Evolutionary conservation across 164 flowering plant species (phyloP).

Genomic region (Hamamelis virginiana): DNA sequence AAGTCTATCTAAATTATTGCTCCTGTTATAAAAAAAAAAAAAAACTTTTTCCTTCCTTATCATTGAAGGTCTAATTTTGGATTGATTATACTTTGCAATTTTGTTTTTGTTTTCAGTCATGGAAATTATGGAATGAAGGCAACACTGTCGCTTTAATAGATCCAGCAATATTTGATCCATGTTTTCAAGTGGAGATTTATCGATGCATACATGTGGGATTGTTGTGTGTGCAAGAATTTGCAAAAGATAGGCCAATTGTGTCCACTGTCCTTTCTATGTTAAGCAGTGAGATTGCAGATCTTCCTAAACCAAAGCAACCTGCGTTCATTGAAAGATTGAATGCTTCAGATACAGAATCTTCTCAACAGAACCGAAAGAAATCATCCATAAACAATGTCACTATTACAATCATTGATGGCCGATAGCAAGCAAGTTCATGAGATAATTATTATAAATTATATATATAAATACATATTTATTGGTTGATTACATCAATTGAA

Average conservation of each 20-base stretch:
- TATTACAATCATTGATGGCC: not conserved
- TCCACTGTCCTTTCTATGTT: conserved; percentile 26
- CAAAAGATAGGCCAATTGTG: conserved; percentile 20
- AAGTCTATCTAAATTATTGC: conserved; percentile 1
- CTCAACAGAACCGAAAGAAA: not conserved
- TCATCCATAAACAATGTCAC: conserved; percentile 8
- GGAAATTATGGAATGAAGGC: conserved; percentile 29
- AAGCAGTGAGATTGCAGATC: conserved; percentile 22
- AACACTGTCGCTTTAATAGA: conserved; percentile 15
- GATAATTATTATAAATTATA: not conserved
- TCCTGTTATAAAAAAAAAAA: too few relatives aligned
- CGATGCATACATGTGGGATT: conserved; percentile 43
- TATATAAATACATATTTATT: too few relatives aligned
- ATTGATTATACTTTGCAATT: too few relatives aligned
- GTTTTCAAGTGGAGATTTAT: conserved; percentile 14
- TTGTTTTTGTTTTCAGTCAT: conserved; percentile 14
- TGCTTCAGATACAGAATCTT: not conserved
- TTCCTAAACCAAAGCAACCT: conserved; percentile 32
- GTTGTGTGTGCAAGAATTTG: conserved; percentile 33
- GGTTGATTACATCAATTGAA: too few relatives aligned
- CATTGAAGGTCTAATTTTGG: too few relatives aligned
- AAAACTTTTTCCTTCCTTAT: too few relatives aligned
- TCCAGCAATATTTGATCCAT: not conserved
- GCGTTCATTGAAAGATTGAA: conserved; percentile 8
- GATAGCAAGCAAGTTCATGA: conserved; percentile 1